Base-by-base conservation (phyloP, 345 rosid species). In the Cochlearia excelsa region DNA sequence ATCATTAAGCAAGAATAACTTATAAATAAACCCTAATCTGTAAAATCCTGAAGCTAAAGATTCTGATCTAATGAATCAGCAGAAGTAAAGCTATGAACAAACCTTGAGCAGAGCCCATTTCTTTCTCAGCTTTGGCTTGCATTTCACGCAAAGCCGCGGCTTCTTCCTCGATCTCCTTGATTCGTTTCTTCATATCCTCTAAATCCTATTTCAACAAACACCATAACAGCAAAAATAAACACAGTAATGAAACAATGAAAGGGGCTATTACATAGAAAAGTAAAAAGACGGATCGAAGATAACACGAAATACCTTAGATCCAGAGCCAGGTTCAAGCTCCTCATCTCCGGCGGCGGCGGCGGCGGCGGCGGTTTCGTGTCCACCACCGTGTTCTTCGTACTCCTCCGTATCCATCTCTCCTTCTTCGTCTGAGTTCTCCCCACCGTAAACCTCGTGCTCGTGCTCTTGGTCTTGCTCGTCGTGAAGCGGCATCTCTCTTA, bases 41-140 rank as follows among this genome's bases (percentile, higher is more conserved):
- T 16, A 16, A 16, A 16, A 16, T 16, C 23, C 23, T 16, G 23
- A 16, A 16, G 23, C 23, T 16, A 16, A 16, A 16, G 23, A 16
- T 16, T 16, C 23, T 16, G 23, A 16, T 16, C 23, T 16, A 16
- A 16, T 16, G 23, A 16, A 16, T 16, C 23, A 16, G 23, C 6
- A 16, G 3, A 41, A 0, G 2, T 23, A 23, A 28, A 60, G 46
- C 23, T 42, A 35, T 35, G 47, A 6, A 38, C 49, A 30, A 49
- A 88, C 97, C 99, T 89, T 85, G 99, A 42, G 68, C 88, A 75
- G 97, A 74, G 16, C 94, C 97, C 99, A 93, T 89, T 79, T 93
- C 99, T 63, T 93, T 89, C 90, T 93, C 99, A 69, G 86, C 97
- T 72, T 93, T 93, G 57, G 99, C 94, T 80, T 93, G 99, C 97